Evolutionary conservation across 352 stramenopile species (phyloP).

Genomic region (Pythium phragmitis): DNA sequence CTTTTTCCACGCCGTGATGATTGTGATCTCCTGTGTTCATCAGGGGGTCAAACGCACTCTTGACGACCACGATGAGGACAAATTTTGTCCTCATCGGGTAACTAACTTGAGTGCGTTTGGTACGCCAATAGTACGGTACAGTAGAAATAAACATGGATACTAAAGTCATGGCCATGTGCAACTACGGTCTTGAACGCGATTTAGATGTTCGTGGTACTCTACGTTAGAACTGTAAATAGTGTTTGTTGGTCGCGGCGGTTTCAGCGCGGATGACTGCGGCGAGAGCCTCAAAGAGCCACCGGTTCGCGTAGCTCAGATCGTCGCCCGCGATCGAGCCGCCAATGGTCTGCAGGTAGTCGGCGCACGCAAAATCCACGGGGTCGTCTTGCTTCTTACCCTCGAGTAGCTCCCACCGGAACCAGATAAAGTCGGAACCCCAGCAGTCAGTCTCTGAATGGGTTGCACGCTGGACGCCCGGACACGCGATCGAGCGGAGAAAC

Average conservation of each 20-base stretch:
- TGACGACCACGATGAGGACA: too few species aligned
- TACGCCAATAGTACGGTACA: too few species aligned
- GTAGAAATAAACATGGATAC: too few species aligned
- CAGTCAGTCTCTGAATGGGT: slow-evolving; percentile 1
- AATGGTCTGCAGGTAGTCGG: neutral
- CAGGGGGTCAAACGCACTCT: too few species aligned
- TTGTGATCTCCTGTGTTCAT: too few species aligned
- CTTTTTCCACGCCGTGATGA: too few species aligned
- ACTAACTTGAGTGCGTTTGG: too few species aligned
- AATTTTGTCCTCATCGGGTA: too few species aligned
- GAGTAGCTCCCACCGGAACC: slow-evolving; percentile 19
- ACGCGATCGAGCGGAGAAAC: slow-evolving; percentile 11
- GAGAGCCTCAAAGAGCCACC: neutral
- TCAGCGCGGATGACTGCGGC: neutral
- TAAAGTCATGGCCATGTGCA: too few species aligned
- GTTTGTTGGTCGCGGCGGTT: neutral
- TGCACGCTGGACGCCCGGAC: slow-evolving; percentile 6
- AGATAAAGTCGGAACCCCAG: slow-evolving; percentile 18
- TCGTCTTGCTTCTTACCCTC: slow-evolving; percentile 5
- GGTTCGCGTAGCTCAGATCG: neutral
- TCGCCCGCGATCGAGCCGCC: neutral
- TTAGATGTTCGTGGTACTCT: too few species aligned
- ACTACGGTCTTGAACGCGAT: too few species aligned
- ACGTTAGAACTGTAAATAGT: neutral
- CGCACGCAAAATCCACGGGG: too few species aligned